These are phyloP conservation scores for Rhytidiadelphus loreus DNA, from an alignment of 225 moss, liverwort and hornwort species.

Conservation along the genomic window DNA sequence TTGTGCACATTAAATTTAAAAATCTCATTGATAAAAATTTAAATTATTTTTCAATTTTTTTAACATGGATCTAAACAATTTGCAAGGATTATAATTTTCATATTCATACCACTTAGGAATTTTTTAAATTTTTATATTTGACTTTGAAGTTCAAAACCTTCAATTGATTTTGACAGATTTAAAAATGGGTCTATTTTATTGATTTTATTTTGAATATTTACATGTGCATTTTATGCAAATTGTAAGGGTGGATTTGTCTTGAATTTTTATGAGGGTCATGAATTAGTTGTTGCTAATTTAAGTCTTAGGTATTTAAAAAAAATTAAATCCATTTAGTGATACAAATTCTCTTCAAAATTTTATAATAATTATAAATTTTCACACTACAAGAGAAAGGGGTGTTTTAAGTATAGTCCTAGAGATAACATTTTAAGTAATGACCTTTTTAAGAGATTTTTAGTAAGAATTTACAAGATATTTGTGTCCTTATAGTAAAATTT, in stretches of 20 bases:
- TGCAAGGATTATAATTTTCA: background rate
- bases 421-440: no score
- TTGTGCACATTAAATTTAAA: background rate
- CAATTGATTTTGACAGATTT: accelerated
- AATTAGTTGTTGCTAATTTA: background rate
- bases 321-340: background rate
- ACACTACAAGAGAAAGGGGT: no score
- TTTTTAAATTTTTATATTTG: background rate
- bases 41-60: background rate
- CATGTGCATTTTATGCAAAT: background rate
- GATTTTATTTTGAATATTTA: background rate
- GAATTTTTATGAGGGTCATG: background rate
- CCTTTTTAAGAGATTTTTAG: no score
- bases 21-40: background rate
- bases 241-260: background rate
- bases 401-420: no score
- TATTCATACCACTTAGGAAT: background rate
- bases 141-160: background rate
- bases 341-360: background rate
- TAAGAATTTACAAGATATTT: no score
- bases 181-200: background rate
- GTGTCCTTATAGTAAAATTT: no score
- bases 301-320: background rate
- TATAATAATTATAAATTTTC: background rate
- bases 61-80: background rate